These are phyloP conservation scores for Onygenales sp. DNA, from an alignment of 2,329 filamentous ascomycete species.

Conservation along the genomic window DNA sequence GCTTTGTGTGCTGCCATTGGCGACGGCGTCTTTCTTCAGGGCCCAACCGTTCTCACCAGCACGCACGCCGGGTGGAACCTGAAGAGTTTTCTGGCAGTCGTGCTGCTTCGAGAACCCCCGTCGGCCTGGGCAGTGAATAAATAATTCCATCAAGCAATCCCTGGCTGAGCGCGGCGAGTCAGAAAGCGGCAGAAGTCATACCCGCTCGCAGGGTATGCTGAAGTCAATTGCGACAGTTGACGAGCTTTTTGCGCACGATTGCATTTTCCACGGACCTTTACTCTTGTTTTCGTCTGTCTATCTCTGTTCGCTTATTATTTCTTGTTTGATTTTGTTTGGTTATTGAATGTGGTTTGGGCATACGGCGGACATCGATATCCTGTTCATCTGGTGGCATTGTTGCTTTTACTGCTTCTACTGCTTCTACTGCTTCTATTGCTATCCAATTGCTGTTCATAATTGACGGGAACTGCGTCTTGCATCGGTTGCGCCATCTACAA, in stretches of 20 bases:
- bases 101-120: neutral
- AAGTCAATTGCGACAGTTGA: neutral
- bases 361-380: neutral
- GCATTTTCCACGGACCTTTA: neutral
- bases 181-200: neutral
- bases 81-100: no score
- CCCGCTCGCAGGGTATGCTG: neutral
- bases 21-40: neutral
- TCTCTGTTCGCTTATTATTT: neutral
- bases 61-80: neutral
- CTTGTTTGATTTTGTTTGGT: neutral
- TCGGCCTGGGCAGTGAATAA: neutral
- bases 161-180: neutral
- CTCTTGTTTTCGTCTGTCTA: neutral
- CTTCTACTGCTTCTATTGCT: neutral
- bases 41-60: neutral
- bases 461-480: neutral
- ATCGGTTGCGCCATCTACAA: neutral
- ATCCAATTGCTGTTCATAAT: neutral
- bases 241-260: neutral
- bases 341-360: no score
- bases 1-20: neutral
- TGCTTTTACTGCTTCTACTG: neutral
- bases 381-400: neutral
- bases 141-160: neutral